These are phyloP conservation scores for Xanthoparmelia taractica DNA, from an alignment of 495 filamentous ascomycete species.

Conservation along the genomic window DNA sequence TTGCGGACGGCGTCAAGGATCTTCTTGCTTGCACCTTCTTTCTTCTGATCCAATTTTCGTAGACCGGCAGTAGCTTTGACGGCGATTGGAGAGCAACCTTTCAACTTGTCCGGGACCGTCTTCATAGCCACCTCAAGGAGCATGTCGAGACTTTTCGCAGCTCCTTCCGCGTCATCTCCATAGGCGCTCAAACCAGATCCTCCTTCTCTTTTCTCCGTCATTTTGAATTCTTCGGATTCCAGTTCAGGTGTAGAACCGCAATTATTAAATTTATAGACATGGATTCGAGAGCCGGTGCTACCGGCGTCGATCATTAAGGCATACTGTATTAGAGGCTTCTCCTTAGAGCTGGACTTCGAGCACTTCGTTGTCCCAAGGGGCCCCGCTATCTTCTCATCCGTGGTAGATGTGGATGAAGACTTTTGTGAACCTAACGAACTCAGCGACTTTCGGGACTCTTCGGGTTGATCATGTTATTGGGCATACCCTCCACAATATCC, in stretches of 20 bases:
- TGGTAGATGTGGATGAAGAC: slow-evolving; percentile 1
- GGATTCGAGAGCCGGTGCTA: slow-evolving; percentile 94
- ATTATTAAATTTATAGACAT: slow-evolving; percentile 99
- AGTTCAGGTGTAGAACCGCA: slow-evolving; percentile 93
- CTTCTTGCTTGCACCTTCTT: slow-evolving; percentile 76
- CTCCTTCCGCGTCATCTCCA: slow-evolving; percentile 71
- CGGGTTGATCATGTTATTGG: neutral
- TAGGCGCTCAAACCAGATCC: slow-evolving; percentile 84
- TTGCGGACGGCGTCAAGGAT: slow-evolving; percentile 80
- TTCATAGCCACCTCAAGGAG: slow-evolving; percentile 79
- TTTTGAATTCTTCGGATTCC: slow-evolving; percentile 83
- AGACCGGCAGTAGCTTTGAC: slow-evolving; percentile 96
- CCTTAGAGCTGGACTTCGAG: slow-evolving; percentile 67
- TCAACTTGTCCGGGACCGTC: slow-evolving; percentile 77
- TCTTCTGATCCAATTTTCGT: slow-evolving; percentile 44
- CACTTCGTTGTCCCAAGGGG: slow-evolving; percentile 54
- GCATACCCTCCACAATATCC: slow-evolving; percentile 29
- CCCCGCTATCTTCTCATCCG: slow-evolving; percentile 16
- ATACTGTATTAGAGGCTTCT: slow-evolving; percentile 93
- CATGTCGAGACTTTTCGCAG: slow-evolving; percentile 80
- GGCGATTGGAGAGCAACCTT: slow-evolving; percentile 79
- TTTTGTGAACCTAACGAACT: neutral
- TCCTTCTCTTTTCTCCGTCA: slow-evolving; percentile 69
- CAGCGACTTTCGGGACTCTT: neutral
- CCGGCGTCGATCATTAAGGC: slow-evolving; percentile 98